phyloP scores from a whole-genome alignment of 2,329 filamentous ascomycete genomes.

The Setomelanomma holmii region DNA sequence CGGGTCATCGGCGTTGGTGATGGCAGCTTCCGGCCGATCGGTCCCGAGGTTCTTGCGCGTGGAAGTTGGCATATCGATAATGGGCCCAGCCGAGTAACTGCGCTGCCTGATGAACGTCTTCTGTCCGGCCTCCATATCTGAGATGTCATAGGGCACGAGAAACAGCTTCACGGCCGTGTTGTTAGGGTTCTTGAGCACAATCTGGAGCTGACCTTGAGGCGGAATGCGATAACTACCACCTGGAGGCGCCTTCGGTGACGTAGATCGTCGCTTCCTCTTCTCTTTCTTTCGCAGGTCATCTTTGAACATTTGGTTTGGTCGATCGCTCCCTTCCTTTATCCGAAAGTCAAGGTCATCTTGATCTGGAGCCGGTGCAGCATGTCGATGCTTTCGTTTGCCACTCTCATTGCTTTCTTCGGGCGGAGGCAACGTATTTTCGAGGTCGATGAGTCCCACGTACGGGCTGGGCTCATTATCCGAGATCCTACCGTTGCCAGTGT shows the following conservation, averaged over 20 bases:
- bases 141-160: constrained; percentile 88
- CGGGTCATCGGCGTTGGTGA: constrained; percentile 58
- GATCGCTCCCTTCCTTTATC: constrained; percentile 27
- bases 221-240: constrained; percentile 94
- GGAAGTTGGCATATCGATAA: constrained; percentile 72
- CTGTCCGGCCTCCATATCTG: constrained; percentile 89
- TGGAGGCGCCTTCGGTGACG: constrained; percentile 71
- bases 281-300: constrained; percentile 56
- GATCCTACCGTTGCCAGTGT: constrained; percentile 70
- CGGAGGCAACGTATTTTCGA: constrained; percentile 78
- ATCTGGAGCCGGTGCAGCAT: constrained; percentile 29
- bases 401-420: constrained; percentile 52
- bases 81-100: constrained; percentile 86
- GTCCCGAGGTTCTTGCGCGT: constrained; percentile 58
- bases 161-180: constrained; percentile 98
- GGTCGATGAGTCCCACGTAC: constrained; percentile 90
- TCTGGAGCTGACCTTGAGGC: constrained; percentile 90
- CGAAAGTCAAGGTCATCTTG: constrained; percentile 36
- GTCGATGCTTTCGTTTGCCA: constrained; percentile 51
- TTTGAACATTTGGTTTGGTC: no score
- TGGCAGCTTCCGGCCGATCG: constrained; percentile 60
- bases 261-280: constrained; percentile 65
- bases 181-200: constrained; percentile 97
- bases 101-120: constrained; percentile 97
- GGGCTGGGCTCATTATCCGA: constrained; percentile 89